A percentile compares a stretch with the other conserved stretches of the same genome.
Evolutionary conservation across 768 basidiomycete genomes (phyloP).

Genomic region (Lentinula sp.): DNA sequence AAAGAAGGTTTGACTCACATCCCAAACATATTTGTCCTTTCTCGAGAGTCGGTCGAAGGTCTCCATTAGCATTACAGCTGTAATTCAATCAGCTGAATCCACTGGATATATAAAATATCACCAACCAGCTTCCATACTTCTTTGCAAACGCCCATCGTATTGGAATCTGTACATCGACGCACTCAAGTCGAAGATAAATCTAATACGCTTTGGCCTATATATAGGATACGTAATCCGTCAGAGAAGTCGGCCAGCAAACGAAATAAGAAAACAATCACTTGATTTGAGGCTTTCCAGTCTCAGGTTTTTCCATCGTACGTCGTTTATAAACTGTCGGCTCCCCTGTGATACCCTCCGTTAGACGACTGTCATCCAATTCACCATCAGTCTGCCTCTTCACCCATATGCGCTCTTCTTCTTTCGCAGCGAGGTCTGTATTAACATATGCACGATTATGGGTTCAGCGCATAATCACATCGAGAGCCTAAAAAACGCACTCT

Average conservation of each 20-base stretch:
- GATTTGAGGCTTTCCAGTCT: slow-evolving; percentile 60
- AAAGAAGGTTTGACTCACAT: slow-evolving; percentile 38
- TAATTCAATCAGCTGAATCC: not conserved
- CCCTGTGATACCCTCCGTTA: slow-evolving; percentile 64
- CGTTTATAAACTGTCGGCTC: slow-evolving; percentile 69
- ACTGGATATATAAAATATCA: not conserved
- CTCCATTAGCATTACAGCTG: slow-evolving; percentile 74
- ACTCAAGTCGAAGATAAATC: slow-evolving; percentile 65
- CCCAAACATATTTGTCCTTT: slow-evolving; percentile 74
- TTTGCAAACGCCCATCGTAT: slow-evolving; percentile 58
- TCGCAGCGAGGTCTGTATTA: slow-evolving; percentile 52
- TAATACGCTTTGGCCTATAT: slow-evolving; percentile 56
- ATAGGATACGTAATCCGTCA: not conserved
- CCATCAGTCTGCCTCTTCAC: slow-evolving; percentile 68
- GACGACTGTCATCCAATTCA: slow-evolving; percentile 59
- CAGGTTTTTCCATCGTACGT: slow-evolving; percentile 64
- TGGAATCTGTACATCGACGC: slow-evolving; percentile 77
- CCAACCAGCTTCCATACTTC: slow-evolving; percentile 61
- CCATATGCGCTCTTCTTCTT: slow-evolving; percentile 68
- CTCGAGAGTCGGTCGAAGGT: slow-evolving; percentile 56
- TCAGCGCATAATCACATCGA: not conserved
- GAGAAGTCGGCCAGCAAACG: not conserved
- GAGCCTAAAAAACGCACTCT: slow-evolving; percentile 37
- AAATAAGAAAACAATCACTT: slow-evolving; percentile 34
- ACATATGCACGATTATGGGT: not conserved